phyloP scores from a whole-genome alignment of 805 yeast genomes.

The Candida vaughaniae region DNA sequence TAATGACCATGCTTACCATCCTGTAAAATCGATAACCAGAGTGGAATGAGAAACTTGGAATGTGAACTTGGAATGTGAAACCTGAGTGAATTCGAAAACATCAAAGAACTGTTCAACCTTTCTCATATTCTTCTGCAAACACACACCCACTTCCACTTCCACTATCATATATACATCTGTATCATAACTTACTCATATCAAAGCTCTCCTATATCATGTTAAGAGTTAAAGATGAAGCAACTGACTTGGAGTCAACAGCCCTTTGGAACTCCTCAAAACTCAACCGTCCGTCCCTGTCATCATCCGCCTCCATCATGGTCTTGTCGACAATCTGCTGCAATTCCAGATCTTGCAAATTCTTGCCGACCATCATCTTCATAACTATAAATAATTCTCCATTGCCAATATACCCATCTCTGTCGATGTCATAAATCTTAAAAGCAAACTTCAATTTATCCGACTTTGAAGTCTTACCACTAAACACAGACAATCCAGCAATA shows the following conservation, averaged over 20 bases:
- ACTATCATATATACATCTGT: too few species aligned
- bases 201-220: constrained; percentile 45
- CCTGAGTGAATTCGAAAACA: too few species aligned
- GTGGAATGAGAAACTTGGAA: too few species aligned
- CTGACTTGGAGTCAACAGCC: constrained; percentile 58
- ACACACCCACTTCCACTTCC: too few species aligned
- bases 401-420: constrained; percentile 90
- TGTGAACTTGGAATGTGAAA: too few species aligned
- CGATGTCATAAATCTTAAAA: constrained; percentile 92
- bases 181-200: too few species aligned
- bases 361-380: constrained; percentile 95
- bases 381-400: constrained; percentile 94
- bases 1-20: too few species aligned
- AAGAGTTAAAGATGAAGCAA: constrained; percentile 59
- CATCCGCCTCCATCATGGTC: constrained; percentile 90
- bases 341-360: constrained; percentile 79
- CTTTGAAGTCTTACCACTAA: constrained; percentile 77
- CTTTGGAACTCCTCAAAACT: constrained; percentile 83
- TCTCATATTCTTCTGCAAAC: too few species aligned
- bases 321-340: constrained; percentile 96
- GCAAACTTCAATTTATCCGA: constrained; percentile 86
- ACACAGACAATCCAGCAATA: constrained; percentile 80
- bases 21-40: too few species aligned
- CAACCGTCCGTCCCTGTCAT: constrained; percentile 81
- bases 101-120: too few species aligned